Conservation (phyloP, 139 green algal genomes). For the Chlorella sp. region DNA sequence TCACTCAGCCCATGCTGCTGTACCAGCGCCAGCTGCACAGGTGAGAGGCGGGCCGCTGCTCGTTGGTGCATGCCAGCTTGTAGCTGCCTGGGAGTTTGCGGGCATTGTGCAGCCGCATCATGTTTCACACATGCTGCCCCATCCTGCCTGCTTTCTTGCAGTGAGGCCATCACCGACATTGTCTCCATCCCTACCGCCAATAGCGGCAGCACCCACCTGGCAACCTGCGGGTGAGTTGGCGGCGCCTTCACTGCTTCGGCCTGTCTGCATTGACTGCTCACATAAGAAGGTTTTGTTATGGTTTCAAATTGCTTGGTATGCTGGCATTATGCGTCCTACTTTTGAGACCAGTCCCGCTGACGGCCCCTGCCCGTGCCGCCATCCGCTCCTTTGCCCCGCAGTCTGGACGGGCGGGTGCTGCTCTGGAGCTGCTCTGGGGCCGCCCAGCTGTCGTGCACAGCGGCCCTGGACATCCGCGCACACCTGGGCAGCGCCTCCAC, state of each 20-base stretch:
- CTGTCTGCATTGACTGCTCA: too few relatives aligned
- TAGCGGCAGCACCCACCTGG: background rate
- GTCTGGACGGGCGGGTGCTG: slow-evolving; percentile 8
- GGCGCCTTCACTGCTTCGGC: too few relatives aligned
- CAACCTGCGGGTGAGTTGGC: background rate
- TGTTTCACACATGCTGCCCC: background rate
- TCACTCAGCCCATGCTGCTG: background rate
- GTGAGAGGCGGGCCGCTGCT: background rate
- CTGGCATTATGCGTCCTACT: too few relatives aligned
- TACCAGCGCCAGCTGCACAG: background rate
- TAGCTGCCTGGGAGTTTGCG: background rate
- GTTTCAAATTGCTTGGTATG: too few relatives aligned
- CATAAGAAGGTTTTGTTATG: too few relatives aligned
- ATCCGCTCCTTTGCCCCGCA: background rate
- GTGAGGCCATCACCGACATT: background rate
- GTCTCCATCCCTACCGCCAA: background rate
- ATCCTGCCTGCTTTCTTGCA: background rate
- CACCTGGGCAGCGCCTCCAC: background rate
- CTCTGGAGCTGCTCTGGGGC: background rate
- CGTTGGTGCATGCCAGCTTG: background rate
- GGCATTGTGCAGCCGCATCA: background rate
- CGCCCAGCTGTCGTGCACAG: background rate
- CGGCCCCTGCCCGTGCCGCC: too few relatives aligned
- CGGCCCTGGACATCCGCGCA: background rate
- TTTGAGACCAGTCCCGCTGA: background rate